Evolutionary conservation across 1,284 basidiomycete genomes (phyloP).

Genomic region (Ganoderma multipileum): DNA sequence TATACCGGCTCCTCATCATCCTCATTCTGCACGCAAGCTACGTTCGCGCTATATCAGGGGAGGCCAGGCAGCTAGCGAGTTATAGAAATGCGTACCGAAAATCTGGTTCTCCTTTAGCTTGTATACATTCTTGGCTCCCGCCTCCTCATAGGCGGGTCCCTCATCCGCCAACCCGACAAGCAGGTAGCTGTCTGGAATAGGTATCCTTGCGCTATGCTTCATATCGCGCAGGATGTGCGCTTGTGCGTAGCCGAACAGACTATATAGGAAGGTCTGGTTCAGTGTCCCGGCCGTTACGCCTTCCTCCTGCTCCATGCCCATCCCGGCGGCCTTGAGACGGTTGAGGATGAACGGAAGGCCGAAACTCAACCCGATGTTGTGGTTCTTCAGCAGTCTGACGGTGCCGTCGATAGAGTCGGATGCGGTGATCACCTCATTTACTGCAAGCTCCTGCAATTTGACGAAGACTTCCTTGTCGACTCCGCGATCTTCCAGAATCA

Average conservation of each 20-base stretch:
- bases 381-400: conserved; percentile 51
- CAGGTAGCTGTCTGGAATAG: conserved; percentile 68
- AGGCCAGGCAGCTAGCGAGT: not conserved
- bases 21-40: conserved; percentile 63
- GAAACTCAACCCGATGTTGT: conserved; percentile 60
- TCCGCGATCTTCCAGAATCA: conserved; percentile 73
- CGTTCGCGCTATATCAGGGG: not conserved
- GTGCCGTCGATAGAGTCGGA: conserved; percentile 58
- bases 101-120: conserved; percentile 60
- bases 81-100: conserved; percentile 53
- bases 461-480: conserved; percentile 61
- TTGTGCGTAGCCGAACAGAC: conserved; percentile 59
- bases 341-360: conserved; percentile 56
- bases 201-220: conserved; percentile 76
- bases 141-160: conserved; percentile 62
- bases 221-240: conserved; percentile 70
- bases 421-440: conserved; percentile 60
- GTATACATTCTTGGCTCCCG: conserved; percentile 59
- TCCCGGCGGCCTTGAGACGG: conserved; percentile 53
- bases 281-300: conserved; percentile 41
- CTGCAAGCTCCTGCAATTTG: conserved; percentile 59
- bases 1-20: conserved; percentile 54
- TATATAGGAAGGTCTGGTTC: conserved; percentile 64
- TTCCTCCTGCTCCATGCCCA: conserved; percentile 50
- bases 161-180: conserved; percentile 84